Percentiles rank a stretch among this genome's conserved stretches.
phyloP scores from a whole-genome alignment of 1,284 basidiomycete genomes.

The Trichosporon sp. region DNA sequence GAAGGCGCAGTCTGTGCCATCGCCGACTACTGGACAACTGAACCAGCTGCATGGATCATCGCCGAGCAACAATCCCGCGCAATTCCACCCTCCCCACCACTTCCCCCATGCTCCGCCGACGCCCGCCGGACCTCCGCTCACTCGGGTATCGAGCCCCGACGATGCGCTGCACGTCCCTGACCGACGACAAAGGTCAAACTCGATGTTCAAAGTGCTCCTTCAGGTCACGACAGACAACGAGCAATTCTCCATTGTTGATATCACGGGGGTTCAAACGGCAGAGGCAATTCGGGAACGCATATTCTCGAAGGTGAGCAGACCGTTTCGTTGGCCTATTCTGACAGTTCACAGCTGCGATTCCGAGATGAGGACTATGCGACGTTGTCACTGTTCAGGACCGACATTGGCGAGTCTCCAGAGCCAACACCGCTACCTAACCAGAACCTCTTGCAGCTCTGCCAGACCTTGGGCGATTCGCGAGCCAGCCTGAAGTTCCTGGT shows the following conservation, averaged over 20 bases:
- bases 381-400: slow-evolving; percentile 76
- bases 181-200: slow-evolving; percentile 21
- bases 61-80: slow-evolving; percentile 9
- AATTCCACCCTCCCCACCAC: slow-evolving; percentile 11
- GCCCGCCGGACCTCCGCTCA: neutral
- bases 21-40: slow-evolving; percentile 1
- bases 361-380: slow-evolving; percentile 70
- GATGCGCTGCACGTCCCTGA: slow-evolving; percentile 16
- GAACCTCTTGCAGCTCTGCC: slow-evolving; percentile 64
- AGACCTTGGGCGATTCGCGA: slow-evolving; percentile 62
- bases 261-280: slow-evolving; percentile 62
- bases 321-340: neutral
- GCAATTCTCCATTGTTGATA: slow-evolving; percentile 68
- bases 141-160: slow-evolving; percentile 34
- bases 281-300: slow-evolving; percentile 76
- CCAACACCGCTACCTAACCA: slow-evolving; percentile 65
- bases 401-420: slow-evolving; percentile 68
- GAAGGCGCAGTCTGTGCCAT: slow-evolving; percentile 8
- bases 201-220: slow-evolving; percentile 24
- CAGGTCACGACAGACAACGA: slow-evolving; percentile 75
- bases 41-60: slow-evolving; percentile 7
- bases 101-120: slow-evolving; percentile 9
- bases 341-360: slow-evolving; percentile 61
- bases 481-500: slow-evolving; percentile 77
- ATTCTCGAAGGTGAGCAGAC: slow-evolving; percentile 64